Base-by-base conservation (phyloP, 179 eudicot genomes). In the Vitellaria paradoxa region DNA sequence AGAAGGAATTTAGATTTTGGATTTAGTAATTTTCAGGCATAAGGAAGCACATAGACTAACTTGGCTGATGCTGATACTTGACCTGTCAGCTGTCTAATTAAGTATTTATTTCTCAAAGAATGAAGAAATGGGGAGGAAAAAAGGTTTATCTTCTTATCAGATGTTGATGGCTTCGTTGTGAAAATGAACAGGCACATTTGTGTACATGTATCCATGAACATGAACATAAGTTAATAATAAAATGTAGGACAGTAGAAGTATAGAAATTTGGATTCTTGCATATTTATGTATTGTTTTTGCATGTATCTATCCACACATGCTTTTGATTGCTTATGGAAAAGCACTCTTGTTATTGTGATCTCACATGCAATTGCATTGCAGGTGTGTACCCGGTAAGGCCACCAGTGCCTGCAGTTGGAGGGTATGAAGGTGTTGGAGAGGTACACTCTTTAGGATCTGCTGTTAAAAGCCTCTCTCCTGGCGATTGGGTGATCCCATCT, bases 331-430 rank as follows among this genome's bases (percentile, higher is more conserved):
- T 69, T 69, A 24, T 57, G 21, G 72, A 2, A 18, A 69, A 21
- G 10, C 3, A 23, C 8, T 26, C 13, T 73, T 73, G 37, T 49
- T 20, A 21, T 40, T 57, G 0, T 64, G 18, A 21, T 24, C 18
- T 75, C 23, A 9, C 15, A 40, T 57, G 26, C n/a, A 3, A 42
- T n/a, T 72, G 59, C 10, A 8, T 17, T 69, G 57, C 70, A 92
- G 98, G 98, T 66, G 97, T 93, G 40, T 95, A 95, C 78, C 98
- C 99, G 0, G 95, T 95, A 76, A 87, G 92, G 87, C 97, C 99
- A n/a, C 84, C 75, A 37, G 88, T 92, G 9, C 99, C 99, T 7
- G 97, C 99, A 3, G 81, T 95, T 7, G 99, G 93, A 53, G 99
- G 99, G 1, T 93, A 93, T 73, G 99, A 95, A 77, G 99, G 99